Evolutionary conservation across 495 filamentous ascomycete species (phyloP).

Genomic region (Penicillium canariense): DNA sequence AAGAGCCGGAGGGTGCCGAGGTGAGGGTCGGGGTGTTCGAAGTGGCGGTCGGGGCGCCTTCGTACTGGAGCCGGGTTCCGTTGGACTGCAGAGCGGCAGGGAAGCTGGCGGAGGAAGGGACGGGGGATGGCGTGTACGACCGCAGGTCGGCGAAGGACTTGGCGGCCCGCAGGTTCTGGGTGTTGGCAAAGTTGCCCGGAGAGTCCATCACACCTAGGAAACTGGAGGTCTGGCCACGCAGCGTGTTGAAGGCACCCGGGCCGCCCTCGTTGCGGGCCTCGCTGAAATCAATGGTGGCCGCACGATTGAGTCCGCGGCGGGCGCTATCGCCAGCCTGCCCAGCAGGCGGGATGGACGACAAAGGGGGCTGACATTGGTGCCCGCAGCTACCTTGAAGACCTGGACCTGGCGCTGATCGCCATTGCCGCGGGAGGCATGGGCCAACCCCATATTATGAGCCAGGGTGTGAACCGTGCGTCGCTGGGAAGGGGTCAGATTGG

Average conservation of each 20-base stretch:
- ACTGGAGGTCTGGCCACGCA: constrained; percentile 71
- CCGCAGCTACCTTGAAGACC: constrained; percentile 68
- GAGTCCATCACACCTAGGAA: constrained; percentile 84
- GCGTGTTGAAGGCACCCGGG: constrained; percentile 64
- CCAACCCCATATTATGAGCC: constrained; percentile 90
- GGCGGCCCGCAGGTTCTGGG: constrained; percentile 82
- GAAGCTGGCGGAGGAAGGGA: constrained; percentile 83
- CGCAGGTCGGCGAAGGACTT: constrained; percentile 96
- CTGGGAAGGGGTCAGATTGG: constrained; percentile 74
- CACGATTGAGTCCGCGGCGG: constrained; percentile 81
- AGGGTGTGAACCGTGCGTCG: constrained; percentile 89
- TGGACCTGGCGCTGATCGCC: constrained; percentile 85
- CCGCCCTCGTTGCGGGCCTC: constrained; percentile 71
- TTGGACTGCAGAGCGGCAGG: constrained; percentile 67
- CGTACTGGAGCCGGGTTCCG: constrained; percentile 62
- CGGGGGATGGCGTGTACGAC: constrained; percentile 92
- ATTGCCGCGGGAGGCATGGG: constrained; percentile 82
- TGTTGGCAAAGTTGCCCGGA: constrained; percentile 63
- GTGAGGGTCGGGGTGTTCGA: constrained; percentile 76
- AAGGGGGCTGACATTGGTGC: constrained; percentile 64
- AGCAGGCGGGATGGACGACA: constrained; percentile 54
- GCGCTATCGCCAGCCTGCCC: constrained; percentile 69
- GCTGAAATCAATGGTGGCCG: constrained; percentile 97
- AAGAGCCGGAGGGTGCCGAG: constrained; percentile 66
- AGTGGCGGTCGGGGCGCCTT: constrained; percentile 55